Percentiles rank a stretch among this genome's conserved stretches.
These are phyloP conservation scores for Blastomyces silverae DNA, from an alignment of 2,329 filamentous ascomycete genomes.

Conservation along the genomic window DNA sequence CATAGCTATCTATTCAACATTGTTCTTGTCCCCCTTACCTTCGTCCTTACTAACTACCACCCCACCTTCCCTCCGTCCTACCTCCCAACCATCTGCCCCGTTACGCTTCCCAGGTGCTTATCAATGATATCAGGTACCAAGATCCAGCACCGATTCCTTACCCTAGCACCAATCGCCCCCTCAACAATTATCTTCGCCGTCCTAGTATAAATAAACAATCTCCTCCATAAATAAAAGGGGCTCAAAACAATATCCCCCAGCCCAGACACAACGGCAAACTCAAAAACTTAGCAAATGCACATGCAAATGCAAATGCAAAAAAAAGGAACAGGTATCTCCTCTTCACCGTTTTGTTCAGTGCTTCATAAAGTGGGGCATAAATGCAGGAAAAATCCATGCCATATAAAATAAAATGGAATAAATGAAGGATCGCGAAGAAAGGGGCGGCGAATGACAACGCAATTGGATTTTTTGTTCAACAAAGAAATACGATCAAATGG, in stretches of 20 bases:
- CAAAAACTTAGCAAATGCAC: background rate
- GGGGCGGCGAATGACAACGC: background rate
- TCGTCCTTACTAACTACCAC: background rate
- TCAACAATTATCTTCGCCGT: background rate
- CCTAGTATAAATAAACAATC: background rate
- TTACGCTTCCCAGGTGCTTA: background rate
- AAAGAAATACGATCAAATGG: background rate
- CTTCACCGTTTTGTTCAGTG: background rate
- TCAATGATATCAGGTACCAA: background rate
- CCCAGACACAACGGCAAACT: background rate
- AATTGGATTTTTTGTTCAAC: background rate
- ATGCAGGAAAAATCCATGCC: background rate
- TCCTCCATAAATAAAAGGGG: background rate
- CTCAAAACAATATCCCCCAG: background rate
- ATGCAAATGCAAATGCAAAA: too few species aligned
- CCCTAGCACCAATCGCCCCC: background rate
- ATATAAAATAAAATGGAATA: background rate
- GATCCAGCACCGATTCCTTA: background rate
- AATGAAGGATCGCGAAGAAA: background rate
- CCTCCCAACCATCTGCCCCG: background rate
- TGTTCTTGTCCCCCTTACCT: background rate
- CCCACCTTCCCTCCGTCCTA: background rate
- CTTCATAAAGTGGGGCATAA: background rate
- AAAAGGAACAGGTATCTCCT: background rate
- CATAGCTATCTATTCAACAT: conserved; percentile 3